Percentiles rank a stretch among this genome's conserved stretches.
These are phyloP conservation scores for Colletotrichum echinochloae DNA, from an alignment of 2,329 filamentous ascomycete genomes.

Conservation along the genomic window DNA sequence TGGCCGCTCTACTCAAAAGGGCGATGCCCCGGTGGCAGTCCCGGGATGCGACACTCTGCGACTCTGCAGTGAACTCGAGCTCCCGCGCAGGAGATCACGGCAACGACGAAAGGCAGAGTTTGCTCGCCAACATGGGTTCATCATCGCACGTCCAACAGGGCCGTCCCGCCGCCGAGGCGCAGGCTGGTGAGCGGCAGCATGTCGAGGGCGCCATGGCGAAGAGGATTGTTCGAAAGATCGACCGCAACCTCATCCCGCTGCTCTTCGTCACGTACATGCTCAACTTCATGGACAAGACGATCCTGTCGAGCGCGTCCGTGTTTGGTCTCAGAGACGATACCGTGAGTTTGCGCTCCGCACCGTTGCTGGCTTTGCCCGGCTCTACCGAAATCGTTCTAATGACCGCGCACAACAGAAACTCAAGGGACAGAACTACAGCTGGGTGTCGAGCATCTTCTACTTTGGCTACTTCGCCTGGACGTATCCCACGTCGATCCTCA, in stretches of 20 bases:
- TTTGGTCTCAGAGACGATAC: conserved; percentile 66
- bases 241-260: conserved; percentile 65
- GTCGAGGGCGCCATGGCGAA: conserved; percentile 45
- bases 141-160: conserved; percentile 14
- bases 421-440: conserved; percentile 67
- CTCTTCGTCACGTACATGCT: conserved; percentile 69
- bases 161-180: conserved; percentile 20
- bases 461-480: conserved; percentile 62
- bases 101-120: conserved; percentile 21
- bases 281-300: conserved; percentile 73
- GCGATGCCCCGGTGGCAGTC: conserved; percentile 8
- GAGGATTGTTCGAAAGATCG: conserved; percentile 66
- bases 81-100: conserved; percentile 4
- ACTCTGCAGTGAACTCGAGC: not conserved
- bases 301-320: conserved; percentile 66
- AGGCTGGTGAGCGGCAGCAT: conserved; percentile 28
- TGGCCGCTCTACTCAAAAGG: conserved; percentile 31
- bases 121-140: conserved; percentile 36
- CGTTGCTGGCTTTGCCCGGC: not conserved
- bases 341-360: conserved; percentile 41
- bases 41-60: not conserved
- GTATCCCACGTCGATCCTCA: conserved; percentile 61
- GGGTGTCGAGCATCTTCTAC: conserved; percentile 53
- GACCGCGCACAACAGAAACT: conserved; percentile 67
- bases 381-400: conserved; percentile 6